A percentile compares a stretch with the other conserved stretches of the same genome.
phyloP scores from a whole-genome alignment of 2,329 filamentous ascomycete genomes.

The Boeremia exigua region DNA sequence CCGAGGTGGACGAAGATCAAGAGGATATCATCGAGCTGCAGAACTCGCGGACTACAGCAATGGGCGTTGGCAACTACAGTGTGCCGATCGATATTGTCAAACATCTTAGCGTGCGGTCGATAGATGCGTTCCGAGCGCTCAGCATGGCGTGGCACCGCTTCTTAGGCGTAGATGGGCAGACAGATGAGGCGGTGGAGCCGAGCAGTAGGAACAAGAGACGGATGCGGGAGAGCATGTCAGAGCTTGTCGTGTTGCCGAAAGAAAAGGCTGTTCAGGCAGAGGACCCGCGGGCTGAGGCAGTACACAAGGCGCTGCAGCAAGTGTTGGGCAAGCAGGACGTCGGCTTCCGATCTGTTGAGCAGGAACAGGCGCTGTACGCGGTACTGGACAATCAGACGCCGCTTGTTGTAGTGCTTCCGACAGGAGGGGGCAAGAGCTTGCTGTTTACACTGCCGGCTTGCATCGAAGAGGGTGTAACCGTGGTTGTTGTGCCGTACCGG shows the following conservation, averaged over 20 bases:
- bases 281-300: not conserved
- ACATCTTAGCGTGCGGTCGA: slow-evolving; percentile 27
- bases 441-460: too few species aligned
- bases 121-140: slow-evolving; percentile 18
- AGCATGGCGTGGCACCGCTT: not conserved
- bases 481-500: too few species aligned
- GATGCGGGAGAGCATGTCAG: not conserved
- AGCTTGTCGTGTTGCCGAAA: not conserved
- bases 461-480: too few species aligned
- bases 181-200: not conserved
- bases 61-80: slow-evolving; percentile 17
- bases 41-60: slow-evolving; percentile 19
- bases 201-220: not conserved
- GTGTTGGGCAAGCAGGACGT: too few species aligned
- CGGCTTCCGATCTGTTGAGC: slow-evolving; percentile 14
- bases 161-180: not conserved
- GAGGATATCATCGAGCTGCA: slow-evolving; percentile 14
- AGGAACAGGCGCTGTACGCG: slow-evolving; percentile 19
- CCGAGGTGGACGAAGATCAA: slow-evolving; percentile 18
- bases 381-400: too few species aligned
- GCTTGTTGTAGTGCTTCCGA: too few species aligned
- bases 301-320: not conserved
- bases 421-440: too few species aligned
- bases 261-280: not conserved
- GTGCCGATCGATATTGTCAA: slow-evolving; percentile 27